Evolutionary conservation across 108 stramenopile genomes (phyloP).

Genomic region (Stephanodiscus triporus): DNA sequence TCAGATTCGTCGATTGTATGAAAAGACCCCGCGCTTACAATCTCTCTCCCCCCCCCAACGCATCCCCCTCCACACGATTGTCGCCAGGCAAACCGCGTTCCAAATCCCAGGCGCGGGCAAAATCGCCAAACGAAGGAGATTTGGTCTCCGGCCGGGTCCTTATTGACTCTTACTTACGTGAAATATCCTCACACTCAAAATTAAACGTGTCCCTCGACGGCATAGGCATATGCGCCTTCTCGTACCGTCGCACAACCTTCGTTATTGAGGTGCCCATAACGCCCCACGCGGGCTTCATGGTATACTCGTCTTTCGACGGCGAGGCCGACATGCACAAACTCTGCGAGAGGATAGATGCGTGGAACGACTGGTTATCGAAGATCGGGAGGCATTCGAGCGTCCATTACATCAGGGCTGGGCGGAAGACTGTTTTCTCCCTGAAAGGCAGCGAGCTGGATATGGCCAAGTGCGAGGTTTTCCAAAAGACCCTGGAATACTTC

Average conservation of each 20-base stretch:
- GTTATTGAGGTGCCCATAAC: conserved; percentile 46
- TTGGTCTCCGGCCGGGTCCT: conserved; percentile 34
- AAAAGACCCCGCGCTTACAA: no score
- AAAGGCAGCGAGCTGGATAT: conserved; percentile 38
- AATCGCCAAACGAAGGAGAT: conserved; percentile 12
- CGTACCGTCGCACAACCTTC: conserved; percentile 37
- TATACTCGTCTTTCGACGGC: conserved; percentile 39
- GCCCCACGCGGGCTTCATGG: conserved; percentile 36
- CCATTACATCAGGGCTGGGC: conserved; percentile 28
- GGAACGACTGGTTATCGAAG: conserved; percentile 41
- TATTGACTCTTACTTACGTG: conserved; percentile 39
- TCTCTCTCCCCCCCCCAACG: neutral
- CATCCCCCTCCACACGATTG: neutral
- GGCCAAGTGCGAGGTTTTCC: conserved; percentile 31
- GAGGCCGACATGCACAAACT: conserved; percentile 8
- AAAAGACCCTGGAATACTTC: conserved; percentile 47
- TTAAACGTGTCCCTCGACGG: conserved; percentile 40
- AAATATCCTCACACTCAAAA: conserved; percentile 39
- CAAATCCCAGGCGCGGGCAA: conserved; percentile 17
- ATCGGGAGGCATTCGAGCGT: conserved; percentile 30
- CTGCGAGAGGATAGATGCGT: conserved; percentile 31
- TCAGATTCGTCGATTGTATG: no score
- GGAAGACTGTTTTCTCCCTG: conserved; percentile 42
- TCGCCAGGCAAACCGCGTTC: conserved; percentile 31
- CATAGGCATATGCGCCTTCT: conserved; percentile 48